Evolutionary conservation across 129 eudicot genomes (phyloP).

Genomic region (Smallanthus sonchifolius): DNA sequence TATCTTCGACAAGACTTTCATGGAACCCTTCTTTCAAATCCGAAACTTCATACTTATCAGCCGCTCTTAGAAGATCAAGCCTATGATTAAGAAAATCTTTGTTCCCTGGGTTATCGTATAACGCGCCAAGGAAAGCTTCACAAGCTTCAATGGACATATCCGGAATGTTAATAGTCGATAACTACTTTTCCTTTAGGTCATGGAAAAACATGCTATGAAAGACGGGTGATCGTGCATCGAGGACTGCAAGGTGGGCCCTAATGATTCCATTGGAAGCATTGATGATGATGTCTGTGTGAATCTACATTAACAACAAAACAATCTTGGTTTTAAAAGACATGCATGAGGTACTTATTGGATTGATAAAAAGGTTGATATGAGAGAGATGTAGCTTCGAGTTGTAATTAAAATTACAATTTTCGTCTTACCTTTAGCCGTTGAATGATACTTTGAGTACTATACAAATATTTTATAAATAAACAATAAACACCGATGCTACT

Average conservation of each 20-base stretch:
- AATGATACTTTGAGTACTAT: no score
- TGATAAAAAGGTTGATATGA: no score
- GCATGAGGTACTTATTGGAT: no score
- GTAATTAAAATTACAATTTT: no score
- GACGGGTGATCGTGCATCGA: constrained; percentile 72
- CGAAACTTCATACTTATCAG: constrained; percentile 68
- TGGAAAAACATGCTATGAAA: constrained; percentile 78
- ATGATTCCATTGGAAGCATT: constrained; percentile 58
- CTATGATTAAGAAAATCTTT: constrained; percentile 56
- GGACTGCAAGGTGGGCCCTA: constrained; percentile 73
- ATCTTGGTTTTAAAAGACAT: no score
- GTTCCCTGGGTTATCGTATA: constrained; percentile 47
- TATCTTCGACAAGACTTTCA: constrained; percentile 67
- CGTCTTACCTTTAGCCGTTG: no score
- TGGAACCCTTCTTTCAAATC: constrained; percentile 83
- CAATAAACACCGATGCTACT: no score
- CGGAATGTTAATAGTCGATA: constrained; percentile 51
- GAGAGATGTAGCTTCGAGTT: no score
- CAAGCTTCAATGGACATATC: constrained; percentile 79
- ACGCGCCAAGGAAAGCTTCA: constrained; percentile 53
- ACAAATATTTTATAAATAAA: no score
- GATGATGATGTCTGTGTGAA: constrained; percentile 66
- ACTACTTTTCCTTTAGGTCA: constrained; percentile 66
- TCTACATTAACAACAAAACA: no score
- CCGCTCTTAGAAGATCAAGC: constrained; percentile 70